phyloP scores from a whole-genome alignment of 306 rosid genomes.

The Vigna unguiculata region DNA sequence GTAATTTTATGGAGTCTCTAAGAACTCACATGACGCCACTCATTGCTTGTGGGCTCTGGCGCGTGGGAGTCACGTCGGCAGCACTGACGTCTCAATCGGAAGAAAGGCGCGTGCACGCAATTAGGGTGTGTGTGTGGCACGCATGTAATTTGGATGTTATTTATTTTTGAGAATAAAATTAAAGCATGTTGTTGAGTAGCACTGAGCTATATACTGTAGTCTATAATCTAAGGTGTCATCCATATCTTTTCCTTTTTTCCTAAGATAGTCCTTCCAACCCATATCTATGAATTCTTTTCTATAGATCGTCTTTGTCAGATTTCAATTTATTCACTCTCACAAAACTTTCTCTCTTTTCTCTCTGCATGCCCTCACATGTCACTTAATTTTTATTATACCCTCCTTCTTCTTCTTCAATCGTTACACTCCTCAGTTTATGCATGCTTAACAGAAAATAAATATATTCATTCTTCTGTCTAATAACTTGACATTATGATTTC shows the following conservation, averaged over 20 bases:
- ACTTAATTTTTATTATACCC: too few species aligned
- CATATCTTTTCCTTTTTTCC: slow-evolving; percentile 52
- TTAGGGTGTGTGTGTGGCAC: too few species aligned
- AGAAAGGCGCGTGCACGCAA: slow-evolving; percentile 12
- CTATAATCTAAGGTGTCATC: slow-evolving; percentile 55
- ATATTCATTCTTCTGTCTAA: too few species aligned
- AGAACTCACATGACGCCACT: slow-evolving; percentile 63
- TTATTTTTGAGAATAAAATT: background rate
- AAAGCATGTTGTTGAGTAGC: slow-evolving; percentile 34
- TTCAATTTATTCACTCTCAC: slow-evolving; percentile 10
- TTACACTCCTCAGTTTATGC: too few species aligned
- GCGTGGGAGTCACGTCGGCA: background rate
- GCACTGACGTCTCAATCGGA: background rate
- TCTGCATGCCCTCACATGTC: background rate
- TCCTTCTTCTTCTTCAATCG: too few species aligned
- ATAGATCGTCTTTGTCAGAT: slow-evolving; percentile 58
- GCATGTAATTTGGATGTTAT: background rate
- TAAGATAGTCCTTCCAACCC: slow-evolving; percentile 45
- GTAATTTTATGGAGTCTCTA: slow-evolving; percentile 54
- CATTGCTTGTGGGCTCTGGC: slow-evolving; percentile 34
- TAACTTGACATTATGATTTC: background rate
- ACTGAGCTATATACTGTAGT: slow-evolving; percentile 45
- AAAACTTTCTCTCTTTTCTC: background rate
- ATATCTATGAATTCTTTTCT: slow-evolving; percentile 60
- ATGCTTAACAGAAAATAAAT: too few species aligned